Evolutionary conservation across 352 stramenopile species (phyloP), one percentile per base, ranked within the genome.

Genomic region (Achlya hypogyna): DNA sequence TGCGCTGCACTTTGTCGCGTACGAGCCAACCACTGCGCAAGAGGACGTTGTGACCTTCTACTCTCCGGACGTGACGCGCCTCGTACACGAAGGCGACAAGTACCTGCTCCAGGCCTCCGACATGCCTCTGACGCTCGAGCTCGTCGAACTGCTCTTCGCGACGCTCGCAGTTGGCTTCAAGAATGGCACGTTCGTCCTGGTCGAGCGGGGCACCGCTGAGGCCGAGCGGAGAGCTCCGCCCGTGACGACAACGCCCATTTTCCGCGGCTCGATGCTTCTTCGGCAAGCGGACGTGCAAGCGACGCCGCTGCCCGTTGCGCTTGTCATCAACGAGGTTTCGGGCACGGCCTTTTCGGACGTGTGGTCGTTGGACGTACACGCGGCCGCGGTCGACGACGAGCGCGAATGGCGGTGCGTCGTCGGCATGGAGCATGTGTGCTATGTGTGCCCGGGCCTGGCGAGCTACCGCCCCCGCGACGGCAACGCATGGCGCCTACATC

Each of bases 321-420:
- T 88, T 12, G 71, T 72, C 1, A 71, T 88, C 31, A 81, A 76
- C 35, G 82, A 89, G 70, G 77, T 85, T 0, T 84, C 79, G 38
- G 59, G 73, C 38, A 72, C 72, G 12, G 72, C 76, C 2, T 78
- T 76, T 1, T 84, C 78, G 0, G 73, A 87, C 38, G 49, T 81
- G 9, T 89, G 82, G 79, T 91, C 79, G 79, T 38, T 91, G 0
- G 74, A 88, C 42, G 59, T 89, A n/a, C 70, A 72, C 32, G 78
- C 72, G 6, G 65, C 70, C 3, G 47, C 73, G 5, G 1, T 88
- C 8, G 71, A 75, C 0, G 54, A 64, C 54, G 54, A 64, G n/a
- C 22, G 23, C 38, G 54, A 64, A 28, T 64, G 35, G 34, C 22
- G 10, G 18, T 35, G 31, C 25, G 18, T 16, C 54, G 10, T 64